A percentile compares a stretch with the other conserved stretches of the same genome.
These are phyloP conservation scores for Solanum phureja DNA, from an alignment of 257 asterid genomes.

Conservation along the genomic window DNA sequence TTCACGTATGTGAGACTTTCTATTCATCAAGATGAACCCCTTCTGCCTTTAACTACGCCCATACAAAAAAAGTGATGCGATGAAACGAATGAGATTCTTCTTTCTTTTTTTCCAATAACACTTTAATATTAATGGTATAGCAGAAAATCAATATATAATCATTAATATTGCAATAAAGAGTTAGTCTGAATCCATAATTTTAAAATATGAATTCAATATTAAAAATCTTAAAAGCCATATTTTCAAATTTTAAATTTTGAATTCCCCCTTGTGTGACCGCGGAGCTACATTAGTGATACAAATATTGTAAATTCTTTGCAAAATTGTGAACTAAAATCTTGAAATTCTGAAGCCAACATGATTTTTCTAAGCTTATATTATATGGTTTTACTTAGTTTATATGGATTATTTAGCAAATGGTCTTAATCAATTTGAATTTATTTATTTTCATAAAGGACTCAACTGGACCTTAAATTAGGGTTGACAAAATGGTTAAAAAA, in stretches of 20 bases:
- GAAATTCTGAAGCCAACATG: no score
- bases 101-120: no score
- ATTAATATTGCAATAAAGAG: no score
- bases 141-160: no score
- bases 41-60: no score
- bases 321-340: background rate
- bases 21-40: background rate
- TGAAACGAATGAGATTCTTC: background rate
- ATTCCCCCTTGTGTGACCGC: background rate
- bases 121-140: background rate
- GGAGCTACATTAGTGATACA: background rate
- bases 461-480: background rate
- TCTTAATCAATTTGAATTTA: no score
- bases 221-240: background rate
- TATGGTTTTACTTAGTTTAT: no score
- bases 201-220: background rate
- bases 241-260: background rate
- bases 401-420: no score
- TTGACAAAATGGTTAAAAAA: background rate
- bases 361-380: no score
- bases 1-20: background rate
- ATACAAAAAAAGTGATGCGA: background rate
- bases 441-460: background rate
- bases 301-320: background rate
- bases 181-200: background rate